Base-by-base conservation (phyloP, 2,329 filamentous ascomycete genomes). In the Hirsutella thompsonii region DNA sequence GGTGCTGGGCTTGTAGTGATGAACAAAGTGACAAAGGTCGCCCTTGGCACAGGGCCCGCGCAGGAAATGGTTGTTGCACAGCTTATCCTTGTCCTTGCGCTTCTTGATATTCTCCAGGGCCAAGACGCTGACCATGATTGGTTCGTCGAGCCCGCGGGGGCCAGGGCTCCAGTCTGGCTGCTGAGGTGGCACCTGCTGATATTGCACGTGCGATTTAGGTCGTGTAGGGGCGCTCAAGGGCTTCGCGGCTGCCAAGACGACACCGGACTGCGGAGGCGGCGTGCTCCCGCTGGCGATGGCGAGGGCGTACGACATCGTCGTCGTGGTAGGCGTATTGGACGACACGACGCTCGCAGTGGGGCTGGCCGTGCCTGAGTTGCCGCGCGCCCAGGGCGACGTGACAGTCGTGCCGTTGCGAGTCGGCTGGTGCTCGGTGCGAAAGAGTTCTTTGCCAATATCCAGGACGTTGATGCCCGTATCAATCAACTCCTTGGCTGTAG, bases 1-100 rank as follows among this genome's bases (percentile, higher is more conserved):
- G 19, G 63, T 57, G 5, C 62, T 68, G 3, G 70, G 66, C 46
- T 62, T 68, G 50, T 76, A 70, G 36, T 68, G 60, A 54, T 80
- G 76, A 43, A 72, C 69, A 49, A 77, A 80, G 38, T 58, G 61
- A 56, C 76, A 80, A 5, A 62, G 59, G n/a, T 67, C 61, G 9
- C 64, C 65, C 48, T 76, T 78, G 37, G 62, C 53, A 48, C 76
- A 80, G 1, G 69, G 69, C 0, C 73, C 74, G 16, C 72, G 64
- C 23, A 80, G 63, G 50, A 74, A 79, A 50, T 76, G 72, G 38
- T 75, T 75, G 53, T 79, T 79, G 62, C 76, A 80, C 8, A 78
- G 58, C 55, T 79, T 79, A 45, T 70, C 66, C 47, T 57, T 60
- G 26, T 69, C 69, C 42, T 68, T 70, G 43, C 74, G 64, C 51